Base-by-base conservation (phyloP, 148 eudicot genomes). In the Arbutus unedo region DNA sequence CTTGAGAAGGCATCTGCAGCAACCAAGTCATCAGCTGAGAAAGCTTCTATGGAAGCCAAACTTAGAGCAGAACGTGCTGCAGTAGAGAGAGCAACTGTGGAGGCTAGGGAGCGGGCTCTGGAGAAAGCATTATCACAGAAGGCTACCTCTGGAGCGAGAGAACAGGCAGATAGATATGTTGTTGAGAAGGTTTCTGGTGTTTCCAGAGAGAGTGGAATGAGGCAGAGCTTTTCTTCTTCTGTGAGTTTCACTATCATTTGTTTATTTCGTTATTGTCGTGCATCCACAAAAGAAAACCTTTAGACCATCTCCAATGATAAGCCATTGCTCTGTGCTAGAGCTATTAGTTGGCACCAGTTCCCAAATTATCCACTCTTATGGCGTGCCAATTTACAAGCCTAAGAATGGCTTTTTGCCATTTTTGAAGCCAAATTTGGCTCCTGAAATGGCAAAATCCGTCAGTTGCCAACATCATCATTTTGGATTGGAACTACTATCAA, bases 41-140 rank as follows among this genome's bases (percentile, higher is more conserved):
- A 92, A 87, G 91, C 91, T 80, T 87, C 93, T 8, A 72, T 76
- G 8, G 93, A 93, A 80, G 94, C 97, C 70, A 97, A 92, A 86
- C 93, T 91, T 71, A 92, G 86, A 86, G 90, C 93, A 31, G 97
- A 97, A 86, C 97, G 99, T 23, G 99, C 98, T 87, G 98, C 98
- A 53, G 99, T 97, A 47, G 99, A 97, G 85, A 87, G 98, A 87
- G 99, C 97, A 15, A 92, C 94, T 67, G 89, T 91, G 44, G 99
- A 97, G 91, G 99, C 99, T 88, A 91, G 98, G 82, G 96, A 93
- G 82, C 99, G 99, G 80, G 99, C 99, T 72, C 84, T 94, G 74
- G 95, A 91, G 80, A 94, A 90, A 88, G 91, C 97, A 62, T 77
- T 90, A 84, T 93, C 96, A n/a, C 95, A 91, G 83, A 94, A 94